These are phyloP conservation scores for Penicillium macrosclerotiorum DNA, from an alignment of 495 filamentous ascomycete genomes.

Conservation along the genomic window DNA sequence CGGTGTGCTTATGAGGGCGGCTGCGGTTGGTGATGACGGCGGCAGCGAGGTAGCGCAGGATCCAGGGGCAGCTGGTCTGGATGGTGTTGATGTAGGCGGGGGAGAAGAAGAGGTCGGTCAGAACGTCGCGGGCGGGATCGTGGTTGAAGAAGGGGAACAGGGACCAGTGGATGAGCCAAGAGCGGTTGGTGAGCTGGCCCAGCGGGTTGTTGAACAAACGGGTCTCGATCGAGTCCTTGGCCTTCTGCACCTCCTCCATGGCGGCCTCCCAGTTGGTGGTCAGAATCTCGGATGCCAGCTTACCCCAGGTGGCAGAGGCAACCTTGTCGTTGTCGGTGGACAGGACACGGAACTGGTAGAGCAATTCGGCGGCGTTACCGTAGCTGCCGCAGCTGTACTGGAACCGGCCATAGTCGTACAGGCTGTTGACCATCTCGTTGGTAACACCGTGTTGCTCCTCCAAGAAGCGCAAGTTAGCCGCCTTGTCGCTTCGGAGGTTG, in stretches of 20 bases:
- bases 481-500: constrained; percentile 90
- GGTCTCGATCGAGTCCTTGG: constrained; percentile 88
- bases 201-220: constrained; percentile 94
- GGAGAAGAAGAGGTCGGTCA: constrained; percentile 96
- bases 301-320: constrained; percentile 91
- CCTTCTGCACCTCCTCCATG: constrained; percentile 93
- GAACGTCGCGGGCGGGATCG: constrained; percentile 81
- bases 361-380: constrained; percentile 75
- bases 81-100: constrained; percentile 98
- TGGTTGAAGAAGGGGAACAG: constrained; percentile 99
- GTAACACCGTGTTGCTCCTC: constrained; percentile 94
- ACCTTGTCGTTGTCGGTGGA: constrained; percentile 98
- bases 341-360: constrained; percentile 95
- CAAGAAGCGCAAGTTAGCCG: constrained; percentile 91
- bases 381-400: constrained; percentile 97
- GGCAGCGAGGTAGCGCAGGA: constrained; percentile 88
- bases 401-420: constrained; percentile 92
- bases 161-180: constrained; percentile 96
- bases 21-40: constrained; percentile 94
- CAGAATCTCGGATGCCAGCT: constrained; percentile 90
- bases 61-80: constrained; percentile 96
- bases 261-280: constrained; percentile 89
- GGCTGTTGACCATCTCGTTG: constrained; percentile 86
- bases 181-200: constrained; percentile 89
- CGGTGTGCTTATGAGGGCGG: constrained; percentile 72